Evolutionary conservation across 495 filamentous ascomycete genomes (phyloP).

Genomic region (Venustampulla echinocandica): DNA sequence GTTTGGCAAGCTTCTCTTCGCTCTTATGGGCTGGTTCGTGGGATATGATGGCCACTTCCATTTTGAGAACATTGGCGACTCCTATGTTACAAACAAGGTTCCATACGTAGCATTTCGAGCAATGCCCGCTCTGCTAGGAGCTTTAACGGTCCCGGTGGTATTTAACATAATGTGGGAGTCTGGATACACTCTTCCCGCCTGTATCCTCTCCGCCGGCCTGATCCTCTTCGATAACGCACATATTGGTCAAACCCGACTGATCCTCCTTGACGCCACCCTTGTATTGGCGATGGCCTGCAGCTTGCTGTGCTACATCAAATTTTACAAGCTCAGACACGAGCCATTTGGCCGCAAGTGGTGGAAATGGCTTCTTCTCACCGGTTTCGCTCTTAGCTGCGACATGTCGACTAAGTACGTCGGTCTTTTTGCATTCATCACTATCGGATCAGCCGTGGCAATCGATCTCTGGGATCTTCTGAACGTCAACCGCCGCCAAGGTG

Average conservation of each 20-base stretch:
- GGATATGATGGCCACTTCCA: constrained; percentile 96
- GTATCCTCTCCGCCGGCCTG: constrained; percentile 73
- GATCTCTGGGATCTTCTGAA: constrained; percentile 94
- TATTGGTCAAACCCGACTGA: constrained; percentile 92
- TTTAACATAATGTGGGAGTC: constrained; percentile 99
- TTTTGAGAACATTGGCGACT: constrained; percentile 99
- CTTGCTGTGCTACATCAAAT: constrained; percentile 86
- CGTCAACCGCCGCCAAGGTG: constrained; percentile 68
- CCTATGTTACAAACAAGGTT: constrained; percentile 93
- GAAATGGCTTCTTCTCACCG: constrained; percentile 97
- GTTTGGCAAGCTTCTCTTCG: constrained; percentile 84
- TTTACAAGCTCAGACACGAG: constrained; percentile 90
- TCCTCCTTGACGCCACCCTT: constrained; percentile 88
- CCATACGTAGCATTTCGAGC: constrained; percentile 93
- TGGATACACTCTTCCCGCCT: constrained; percentile 90
- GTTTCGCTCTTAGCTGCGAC: constrained; percentile 88
- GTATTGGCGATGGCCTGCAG: constrained; percentile 94
- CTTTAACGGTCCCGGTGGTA: constrained; percentile 85
- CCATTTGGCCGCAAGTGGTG: constrained; percentile 95
- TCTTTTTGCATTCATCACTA: constrained; percentile 92
- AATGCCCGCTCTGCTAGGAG: constrained; percentile 84
- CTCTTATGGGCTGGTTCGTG: constrained; percentile 89
- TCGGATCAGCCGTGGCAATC: constrained; percentile 85
- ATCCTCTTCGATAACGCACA: constrained; percentile 97
- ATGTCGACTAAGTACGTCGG: constrained; percentile 99